Evolutionary conservation across 1,284 basidiomycete genomes (phyloP).

Genomic region (Rhodotorula sp.): DNA sequence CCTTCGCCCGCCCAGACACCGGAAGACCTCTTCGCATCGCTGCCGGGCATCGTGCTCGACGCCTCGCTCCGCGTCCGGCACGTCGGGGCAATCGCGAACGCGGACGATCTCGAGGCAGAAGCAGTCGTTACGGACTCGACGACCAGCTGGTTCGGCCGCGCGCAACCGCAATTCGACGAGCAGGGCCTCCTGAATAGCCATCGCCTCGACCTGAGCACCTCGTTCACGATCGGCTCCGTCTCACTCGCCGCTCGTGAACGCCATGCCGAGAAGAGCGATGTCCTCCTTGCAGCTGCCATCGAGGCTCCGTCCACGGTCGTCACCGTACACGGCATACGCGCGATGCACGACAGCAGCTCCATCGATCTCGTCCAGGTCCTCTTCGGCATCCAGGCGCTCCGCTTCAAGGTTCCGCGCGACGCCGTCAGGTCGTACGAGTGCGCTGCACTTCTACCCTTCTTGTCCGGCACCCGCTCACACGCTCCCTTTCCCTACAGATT

Average conservation of each 20-base stretch:
- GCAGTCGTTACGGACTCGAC: neutral
- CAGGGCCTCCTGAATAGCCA: conserved; percentile 3
- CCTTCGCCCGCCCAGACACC: neutral
- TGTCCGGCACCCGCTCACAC: too few relatives aligned
- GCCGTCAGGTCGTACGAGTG: conserved; percentile 17
- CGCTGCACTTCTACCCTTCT: neutral
- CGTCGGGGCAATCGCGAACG: conserved; percentile 7
- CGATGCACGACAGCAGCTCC: neutral
- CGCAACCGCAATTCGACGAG: neutral
- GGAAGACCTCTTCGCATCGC: neutral
- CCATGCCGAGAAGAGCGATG: neutral
- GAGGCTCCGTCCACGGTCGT: conserved; percentile 8
- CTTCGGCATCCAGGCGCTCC: neutral
- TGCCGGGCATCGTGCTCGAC: conserved; percentile 16
- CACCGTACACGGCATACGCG: neutral
- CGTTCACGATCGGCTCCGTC: neutral
- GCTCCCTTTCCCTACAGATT: neutral
- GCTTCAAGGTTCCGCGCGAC: conserved; percentile 12
- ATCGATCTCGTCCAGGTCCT: conserved; percentile 6
- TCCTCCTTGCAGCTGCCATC: conserved; percentile 13
- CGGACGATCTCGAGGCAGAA: conserved; percentile 21
- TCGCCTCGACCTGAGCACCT: neutral
- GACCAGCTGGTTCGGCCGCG: neutral
- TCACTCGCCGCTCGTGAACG: conserved; percentile 2
- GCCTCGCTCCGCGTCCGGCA: neutral